Evolutionary conservation across 2,329 filamentous ascomycete species (phyloP).

Genomic region (Didymosphaeria variabile): DNA sequence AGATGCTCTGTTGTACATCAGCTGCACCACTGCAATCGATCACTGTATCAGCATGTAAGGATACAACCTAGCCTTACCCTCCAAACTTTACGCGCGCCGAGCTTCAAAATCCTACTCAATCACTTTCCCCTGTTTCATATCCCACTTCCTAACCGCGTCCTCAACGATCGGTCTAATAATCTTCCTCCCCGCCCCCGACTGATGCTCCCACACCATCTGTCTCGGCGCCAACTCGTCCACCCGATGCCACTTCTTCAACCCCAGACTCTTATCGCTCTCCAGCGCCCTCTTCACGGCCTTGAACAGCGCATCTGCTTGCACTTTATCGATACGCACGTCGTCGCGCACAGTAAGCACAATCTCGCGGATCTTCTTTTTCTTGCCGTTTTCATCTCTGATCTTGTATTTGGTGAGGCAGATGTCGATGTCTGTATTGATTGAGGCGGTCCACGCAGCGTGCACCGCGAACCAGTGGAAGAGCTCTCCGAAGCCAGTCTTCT

Average conservation of each 20-base stretch:
- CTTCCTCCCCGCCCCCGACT: slow-evolving; percentile 53
- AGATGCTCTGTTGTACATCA: too few relatives aligned
- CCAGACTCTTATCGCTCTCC: slow-evolving; percentile 50
- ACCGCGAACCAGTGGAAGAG: slow-evolving; percentile 61
- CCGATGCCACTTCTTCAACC: slow-evolving; percentile 56
- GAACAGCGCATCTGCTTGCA: slow-evolving; percentile 56
- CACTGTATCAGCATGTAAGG: too few relatives aligned
- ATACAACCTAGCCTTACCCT: too few relatives aligned
- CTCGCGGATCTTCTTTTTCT: slow-evolving; percentile 59
- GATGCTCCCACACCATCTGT: slow-evolving; percentile 60
- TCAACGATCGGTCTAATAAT: slow-evolving; percentile 58
- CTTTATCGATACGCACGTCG: slow-evolving; percentile 56
- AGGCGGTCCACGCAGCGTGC: slow-evolving; percentile 59
- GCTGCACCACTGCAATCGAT: too few relatives aligned
- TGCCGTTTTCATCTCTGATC: slow-evolving; percentile 46
- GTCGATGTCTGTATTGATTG: slow-evolving; percentile 56
- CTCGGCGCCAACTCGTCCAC: slow-evolving; percentile 52
- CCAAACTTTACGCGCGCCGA: too few relatives aligned
- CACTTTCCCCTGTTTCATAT: slow-evolving; percentile 21
- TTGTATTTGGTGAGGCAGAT: slow-evolving; percentile 60
- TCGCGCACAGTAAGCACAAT: slow-evolving; percentile 56
- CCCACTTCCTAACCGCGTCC: slow-evolving; percentile 54
- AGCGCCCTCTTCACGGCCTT: slow-evolving; percentile 52
- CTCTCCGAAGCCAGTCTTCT: slow-evolving; percentile 57
- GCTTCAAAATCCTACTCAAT: too few relatives aligned